phyloP scores from a whole-genome alignment of 257 asterid species.

The Solanum bulbocastanum region DNA sequence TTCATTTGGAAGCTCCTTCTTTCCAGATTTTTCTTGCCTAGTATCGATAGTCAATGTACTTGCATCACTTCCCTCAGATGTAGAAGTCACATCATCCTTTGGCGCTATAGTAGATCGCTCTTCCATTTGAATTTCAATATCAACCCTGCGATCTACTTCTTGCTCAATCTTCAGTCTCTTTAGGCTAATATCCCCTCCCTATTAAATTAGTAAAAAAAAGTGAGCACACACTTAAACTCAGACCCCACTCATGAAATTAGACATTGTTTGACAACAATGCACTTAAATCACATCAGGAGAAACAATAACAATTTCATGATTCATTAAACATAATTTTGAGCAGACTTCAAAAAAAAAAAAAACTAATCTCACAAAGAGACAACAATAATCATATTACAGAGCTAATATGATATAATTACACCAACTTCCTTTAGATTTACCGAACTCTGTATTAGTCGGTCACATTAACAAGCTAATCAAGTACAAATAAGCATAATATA shows the following conservation, averaged over 20 bases:
- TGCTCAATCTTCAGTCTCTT: slow-evolving; percentile 59
- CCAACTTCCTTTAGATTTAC: neutral
- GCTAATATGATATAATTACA: neutral
- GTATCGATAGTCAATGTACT: slow-evolving; percentile 21
- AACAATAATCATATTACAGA: neutral
- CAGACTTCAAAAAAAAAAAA: neutral
- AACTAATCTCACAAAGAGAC: neutral
- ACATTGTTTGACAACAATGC: neutral
- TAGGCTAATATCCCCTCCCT: slow-evolving; percentile 51
- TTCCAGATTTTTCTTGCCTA: slow-evolving; percentile 26
- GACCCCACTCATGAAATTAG: neutral
- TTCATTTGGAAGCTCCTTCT: slow-evolving; percentile 28
- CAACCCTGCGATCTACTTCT: slow-evolving; percentile 28
- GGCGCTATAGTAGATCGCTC: slow-evolving; percentile 23
- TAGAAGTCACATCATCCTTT: slow-evolving; percentile 17
- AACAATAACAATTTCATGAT: neutral
- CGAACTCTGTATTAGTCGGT: neutral
- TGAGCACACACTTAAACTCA: neutral
- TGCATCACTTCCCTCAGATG: slow-evolving; percentile 23
- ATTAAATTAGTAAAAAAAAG: neutral
- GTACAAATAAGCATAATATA: neutral
- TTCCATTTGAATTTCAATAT: slow-evolving; percentile 18
- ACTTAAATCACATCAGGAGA: neutral
- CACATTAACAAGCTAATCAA: neutral
- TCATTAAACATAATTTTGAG: neutral